These are phyloP conservation scores for Furcasterigmium sp. DNA, from an alignment of 2,329 filamentous ascomycete genomes.

Conservation along the genomic window DNA sequence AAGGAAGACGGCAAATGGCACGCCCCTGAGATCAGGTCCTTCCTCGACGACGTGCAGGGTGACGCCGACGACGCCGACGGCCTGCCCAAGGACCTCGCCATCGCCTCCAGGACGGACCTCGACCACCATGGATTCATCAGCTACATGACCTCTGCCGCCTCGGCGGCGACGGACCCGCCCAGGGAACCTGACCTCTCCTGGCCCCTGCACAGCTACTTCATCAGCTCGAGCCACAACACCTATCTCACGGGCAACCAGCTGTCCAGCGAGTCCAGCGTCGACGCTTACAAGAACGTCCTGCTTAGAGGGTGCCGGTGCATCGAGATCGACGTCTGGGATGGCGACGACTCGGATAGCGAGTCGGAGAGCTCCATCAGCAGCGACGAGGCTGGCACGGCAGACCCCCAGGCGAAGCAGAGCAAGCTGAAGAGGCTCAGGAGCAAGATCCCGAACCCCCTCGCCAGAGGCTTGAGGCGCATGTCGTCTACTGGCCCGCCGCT, in stretches of 20 bases:
- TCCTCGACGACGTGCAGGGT: conserved; percentile 40
- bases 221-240: conserved; percentile 93
- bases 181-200: conserved; percentile 55
- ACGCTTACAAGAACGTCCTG: conserved; percentile 80
- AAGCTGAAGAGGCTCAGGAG: conserved; percentile 61
- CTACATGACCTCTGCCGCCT: conserved; percentile 51
- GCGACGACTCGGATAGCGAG: conserved; percentile 65
- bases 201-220: conserved; percentile 85
- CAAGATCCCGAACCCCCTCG: conserved; percentile 38
- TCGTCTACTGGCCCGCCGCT: conserved; percentile 14
- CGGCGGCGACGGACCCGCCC: conserved; percentile 34
- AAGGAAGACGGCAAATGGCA: conserved; percentile 36
- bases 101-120: conserved; percentile 27
- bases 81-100: conserved; percentile 12
- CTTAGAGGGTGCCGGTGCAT: conserved; percentile 84
- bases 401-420: conserved; percentile 40
- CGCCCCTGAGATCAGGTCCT: conserved; percentile 36
- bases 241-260: conserved; percentile 88
- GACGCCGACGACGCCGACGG: conserved; percentile 22
- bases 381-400: conserved; percentile 45
- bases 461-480: conserved; percentile 42
- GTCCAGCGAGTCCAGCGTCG: conserved; percentile 78
- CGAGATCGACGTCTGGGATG: conserved; percentile 95
- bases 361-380: conserved; percentile 45
- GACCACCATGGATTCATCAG: conserved; percentile 43